Percentiles rank a stretch among this genome's conserved stretches.
Evolutionary conservation across 805 yeast genomes (phyloP).

Genomic region (Tetrapisispora arboricola): DNA sequence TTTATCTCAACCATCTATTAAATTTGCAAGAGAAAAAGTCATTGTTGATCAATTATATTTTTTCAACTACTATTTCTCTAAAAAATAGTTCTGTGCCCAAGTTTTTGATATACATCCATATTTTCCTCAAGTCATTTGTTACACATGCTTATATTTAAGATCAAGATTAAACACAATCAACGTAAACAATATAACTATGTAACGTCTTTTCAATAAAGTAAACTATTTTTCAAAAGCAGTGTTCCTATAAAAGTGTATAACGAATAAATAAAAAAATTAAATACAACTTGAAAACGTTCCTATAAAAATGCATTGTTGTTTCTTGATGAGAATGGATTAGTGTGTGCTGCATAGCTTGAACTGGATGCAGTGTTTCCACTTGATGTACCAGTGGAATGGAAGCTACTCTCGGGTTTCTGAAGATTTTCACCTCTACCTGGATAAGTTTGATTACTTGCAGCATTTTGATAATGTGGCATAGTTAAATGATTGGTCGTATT

Average conservation of each 20-base stretch:
- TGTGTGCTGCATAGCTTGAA: conserved; percentile 4
- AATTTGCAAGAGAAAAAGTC: conserved; percentile 60
- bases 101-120: background rate
- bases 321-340: conserved; percentile 8
- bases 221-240: background rate
- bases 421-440: conserved; percentile 9
- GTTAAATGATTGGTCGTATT: conserved; percentile 8
- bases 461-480: conserved; percentile 5
- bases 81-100: background rate
- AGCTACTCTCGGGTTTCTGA: conserved; percentile 26
- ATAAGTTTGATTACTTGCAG: conserved; percentile 6
- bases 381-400: conserved; percentile 13
- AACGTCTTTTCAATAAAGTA: background rate
- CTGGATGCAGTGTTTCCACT: conserved; percentile 6
- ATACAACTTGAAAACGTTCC: background rate
- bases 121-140: too few species aligned
- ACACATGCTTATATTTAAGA: too few species aligned
- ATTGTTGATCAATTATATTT: conserved; percentile 32
- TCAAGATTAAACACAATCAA: too few species aligned
- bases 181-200: too few species aligned
- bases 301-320: conserved; percentile 12
- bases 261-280: background rate
- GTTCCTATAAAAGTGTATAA: background rate
- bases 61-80: conserved; percentile 17
- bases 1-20: conserved; percentile 37